These are phyloP conservation scores for Leccinum sublutescens DNA, from an alignment of 768 basidiomycete genomes.

Conservation along the genomic window DNA sequence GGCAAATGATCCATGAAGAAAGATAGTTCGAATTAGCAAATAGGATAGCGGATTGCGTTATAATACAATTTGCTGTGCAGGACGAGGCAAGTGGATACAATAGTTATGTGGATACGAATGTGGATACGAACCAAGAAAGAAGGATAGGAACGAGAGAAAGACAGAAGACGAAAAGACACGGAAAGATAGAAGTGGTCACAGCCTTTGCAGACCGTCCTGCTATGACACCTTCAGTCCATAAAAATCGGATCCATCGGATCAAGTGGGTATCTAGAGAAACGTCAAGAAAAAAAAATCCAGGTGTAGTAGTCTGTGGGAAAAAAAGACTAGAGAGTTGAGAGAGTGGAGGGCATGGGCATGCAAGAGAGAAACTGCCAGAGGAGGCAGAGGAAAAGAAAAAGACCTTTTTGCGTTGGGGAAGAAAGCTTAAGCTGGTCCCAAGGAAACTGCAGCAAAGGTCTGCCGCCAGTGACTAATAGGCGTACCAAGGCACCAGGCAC, in stretches of 20 bases:
- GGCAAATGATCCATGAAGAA: background rate
- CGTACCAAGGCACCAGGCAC: constrained; percentile 6
- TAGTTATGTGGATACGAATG: constrained; percentile 10
- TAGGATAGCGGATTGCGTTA: constrained; percentile 19
- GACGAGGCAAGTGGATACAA: constrained; percentile 18
- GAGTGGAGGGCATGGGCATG: background rate
- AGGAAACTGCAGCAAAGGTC: background rate
- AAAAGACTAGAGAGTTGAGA: background rate
- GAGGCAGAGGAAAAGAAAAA: background rate
- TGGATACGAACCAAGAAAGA: background rate
- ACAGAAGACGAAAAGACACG: background rate
- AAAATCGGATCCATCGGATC: background rate
- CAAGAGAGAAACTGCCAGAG: background rate
- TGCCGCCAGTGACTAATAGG: background rate
- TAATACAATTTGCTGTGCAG: constrained; percentile 20
- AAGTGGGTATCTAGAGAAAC: constrained; percentile 12
- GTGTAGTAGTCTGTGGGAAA: constrained; percentile 1
- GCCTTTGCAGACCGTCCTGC: constrained; percentile 2
- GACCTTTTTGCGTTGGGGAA: background rate
- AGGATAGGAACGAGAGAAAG: background rate
- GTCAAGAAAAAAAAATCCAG: background rate
- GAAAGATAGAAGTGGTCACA: background rate
- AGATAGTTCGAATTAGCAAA: constrained; percentile 4
- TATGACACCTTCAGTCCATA: background rate
- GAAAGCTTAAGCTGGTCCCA: background rate